A percentile compares a stretch with the other conserved stretches of the same genome.
Conservation (phyloP, 192 early-diverging fungal species). For the Rhizoclosmatium sp. region DNA sequence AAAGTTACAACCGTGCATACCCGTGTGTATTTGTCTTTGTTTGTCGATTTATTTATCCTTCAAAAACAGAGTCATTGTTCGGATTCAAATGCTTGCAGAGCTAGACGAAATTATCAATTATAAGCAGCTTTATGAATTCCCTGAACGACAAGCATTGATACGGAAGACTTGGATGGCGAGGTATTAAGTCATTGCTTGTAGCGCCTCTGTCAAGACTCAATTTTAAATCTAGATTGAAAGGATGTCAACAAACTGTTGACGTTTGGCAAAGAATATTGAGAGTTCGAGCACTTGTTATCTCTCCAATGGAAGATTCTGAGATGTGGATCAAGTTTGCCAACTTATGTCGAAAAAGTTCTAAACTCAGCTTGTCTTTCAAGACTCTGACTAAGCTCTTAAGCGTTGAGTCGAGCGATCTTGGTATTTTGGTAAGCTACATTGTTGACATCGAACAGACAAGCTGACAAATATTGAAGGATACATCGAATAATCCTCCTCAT, state of each 20-base stretch:
- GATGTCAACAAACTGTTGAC: slow-evolving; percentile 91
- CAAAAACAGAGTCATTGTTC: slow-evolving; percentile 72
- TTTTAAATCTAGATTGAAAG: slow-evolving; percentile 69
- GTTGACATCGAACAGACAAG: not conserved
- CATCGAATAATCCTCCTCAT: slow-evolving; percentile 62
- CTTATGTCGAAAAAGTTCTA: slow-evolving; percentile 87
- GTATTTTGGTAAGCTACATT: slow-evolving; percentile 39
- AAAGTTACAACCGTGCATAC: slow-evolving; percentile 95
- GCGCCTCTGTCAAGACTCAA: not conserved
- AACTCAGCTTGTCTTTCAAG: slow-evolving; percentile 81
- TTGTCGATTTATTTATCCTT: not conserved
- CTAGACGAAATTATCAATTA: slow-evolving; percentile 96
- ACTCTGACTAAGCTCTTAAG: slow-evolving; percentile 76
- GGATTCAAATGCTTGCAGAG: slow-evolving; percentile 97
- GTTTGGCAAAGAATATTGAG: slow-evolving; percentile 93
- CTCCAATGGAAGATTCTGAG: slow-evolving; percentile 92
- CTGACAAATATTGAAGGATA: slow-evolving; percentile 42
- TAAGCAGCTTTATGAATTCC: slow-evolving; percentile 82
- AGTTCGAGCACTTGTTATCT: slow-evolving; percentile 86
- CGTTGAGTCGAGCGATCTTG: slow-evolving; percentile 62
- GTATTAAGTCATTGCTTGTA: slow-evolving; percentile 21
- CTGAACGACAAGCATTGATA: slow-evolving; percentile 76
- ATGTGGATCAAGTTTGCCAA: slow-evolving; percentile 97
- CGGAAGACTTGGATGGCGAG: slow-evolving; percentile 85
- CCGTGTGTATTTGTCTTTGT: slow-evolving; percentile 47